Percentiles rank a stretch among this genome's conserved stretches.
Conservation (phyloP, 208 protist species). For the Tetramitus jugosus region DNA sequence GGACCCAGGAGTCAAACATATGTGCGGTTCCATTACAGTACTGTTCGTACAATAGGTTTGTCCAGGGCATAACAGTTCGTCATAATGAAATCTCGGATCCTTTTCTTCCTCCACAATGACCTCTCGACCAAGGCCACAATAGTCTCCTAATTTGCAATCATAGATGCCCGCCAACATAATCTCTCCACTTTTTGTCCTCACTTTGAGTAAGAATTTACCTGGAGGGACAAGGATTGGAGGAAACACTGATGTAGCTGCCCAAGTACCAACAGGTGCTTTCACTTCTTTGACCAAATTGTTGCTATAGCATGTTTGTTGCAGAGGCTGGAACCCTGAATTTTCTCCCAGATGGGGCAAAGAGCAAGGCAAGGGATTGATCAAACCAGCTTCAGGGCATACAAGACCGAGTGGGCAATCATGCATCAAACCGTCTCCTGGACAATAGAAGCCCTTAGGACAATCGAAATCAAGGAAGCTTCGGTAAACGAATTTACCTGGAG, state of each 20-base stretch:
- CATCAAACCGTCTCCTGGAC: background rate
- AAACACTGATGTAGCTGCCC: background rate
- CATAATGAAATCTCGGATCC: no score
- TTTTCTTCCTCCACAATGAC: background rate
- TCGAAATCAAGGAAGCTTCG: background rate
- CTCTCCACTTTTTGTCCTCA: background rate
- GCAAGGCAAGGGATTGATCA: background rate
- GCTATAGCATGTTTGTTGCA: background rate
- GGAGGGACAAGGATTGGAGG: background rate
- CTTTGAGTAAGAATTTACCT: background rate
- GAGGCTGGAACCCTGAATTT: background rate
- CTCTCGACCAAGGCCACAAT: background rate
- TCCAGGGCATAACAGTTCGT: background rate
- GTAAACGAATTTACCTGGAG: background rate
- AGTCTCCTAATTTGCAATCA: background rate
- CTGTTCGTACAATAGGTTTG: background rate
- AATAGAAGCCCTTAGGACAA: conserved; percentile 3
- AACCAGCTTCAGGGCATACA: background rate
- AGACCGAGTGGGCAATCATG: background rate
- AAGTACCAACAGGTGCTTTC: background rate
- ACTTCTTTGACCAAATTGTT: background rate
- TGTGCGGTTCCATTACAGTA: background rate
- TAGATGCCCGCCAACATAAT: background rate
- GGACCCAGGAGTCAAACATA: background rate
- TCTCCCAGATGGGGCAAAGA: no score